Base-by-base conservation (phyloP, 345 rosid genomes). In the Streptanthus diversifolius region DNA sequence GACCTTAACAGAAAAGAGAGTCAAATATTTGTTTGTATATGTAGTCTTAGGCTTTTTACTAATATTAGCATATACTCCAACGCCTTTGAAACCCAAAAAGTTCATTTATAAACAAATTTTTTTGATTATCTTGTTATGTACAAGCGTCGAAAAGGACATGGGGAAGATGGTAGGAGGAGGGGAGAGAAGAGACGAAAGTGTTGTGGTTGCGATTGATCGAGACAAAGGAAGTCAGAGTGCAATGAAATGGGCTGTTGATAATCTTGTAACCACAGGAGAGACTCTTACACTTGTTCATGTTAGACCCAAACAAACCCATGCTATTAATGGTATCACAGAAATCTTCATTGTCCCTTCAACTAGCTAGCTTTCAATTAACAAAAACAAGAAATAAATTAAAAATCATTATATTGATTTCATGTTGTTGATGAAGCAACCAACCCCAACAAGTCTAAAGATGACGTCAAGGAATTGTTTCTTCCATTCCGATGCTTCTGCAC, bases 401-500 rank as follows among this genome's bases (percentile, higher is more conserved):
- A 12, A 11, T 13, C 56, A 13, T 52, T 24, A 24, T 24, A 5
- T 24, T 51, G 40, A 63, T 63, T 63, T 10, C 45, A 13, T 66
- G 49, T 54, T 55, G 58, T 35, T 65, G 66, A 30, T 73, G 41
- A 5, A 65, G 77, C 48, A 45, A 36, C 51, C 18, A 12, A 18
- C 24, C 47, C 57, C 13, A 64, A 56, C 55, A 55, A 64, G 49
- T 44, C 8, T 44, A 68, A 30, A 13, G 58, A 64, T 64, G 71
- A 73, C 3, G 79, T 85, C 58, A 83, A 66, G 48, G 90, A 86
- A 19, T n/a, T 92, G 4, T 83, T 92, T 69, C 95, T 88, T 39
- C 93, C 98, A 11, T 92, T 87, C 72, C 95, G 95, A 15, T 88
- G 92, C 82, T 90, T 90, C 52, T 92, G 98, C 84, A 74, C 82